A percentile compares a stretch with the other conserved stretches of the same genome.
These are phyloP conservation scores for Lyophyllum semitale DNA, from an alignment of 768 basidiomycete genomes.

Conservation along the genomic window DNA sequence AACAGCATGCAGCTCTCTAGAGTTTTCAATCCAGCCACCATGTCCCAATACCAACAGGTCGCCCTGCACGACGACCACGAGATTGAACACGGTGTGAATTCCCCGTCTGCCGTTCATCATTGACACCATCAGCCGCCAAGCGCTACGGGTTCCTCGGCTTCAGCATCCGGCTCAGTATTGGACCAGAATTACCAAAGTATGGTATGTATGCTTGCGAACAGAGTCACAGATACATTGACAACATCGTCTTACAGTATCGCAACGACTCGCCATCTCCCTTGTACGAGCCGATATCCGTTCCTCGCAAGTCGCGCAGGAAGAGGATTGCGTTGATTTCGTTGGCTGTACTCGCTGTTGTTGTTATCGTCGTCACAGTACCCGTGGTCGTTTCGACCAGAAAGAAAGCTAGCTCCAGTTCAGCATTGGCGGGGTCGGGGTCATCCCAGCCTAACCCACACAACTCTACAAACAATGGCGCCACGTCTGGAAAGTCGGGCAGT, in stretches of 20 bases:
- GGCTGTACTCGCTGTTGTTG: conserved; percentile 5
- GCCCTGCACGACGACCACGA: conserved; percentile 1
- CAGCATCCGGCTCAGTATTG: background rate
- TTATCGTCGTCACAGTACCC: conserved; percentile 8
- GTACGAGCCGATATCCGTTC: background rate
- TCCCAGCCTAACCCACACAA: conserved; percentile 1
- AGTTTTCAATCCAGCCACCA: background rate
- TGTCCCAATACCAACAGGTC: conserved; percentile 4
- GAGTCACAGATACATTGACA: background rate
- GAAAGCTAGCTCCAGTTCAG: conserved; percentile 13
- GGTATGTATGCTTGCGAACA: background rate
- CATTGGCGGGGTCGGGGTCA: conserved; percentile 15
- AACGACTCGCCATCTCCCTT: conserved; percentile 4
- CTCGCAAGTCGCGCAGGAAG: conserved; percentile 5
- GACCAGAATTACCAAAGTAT: background rate
- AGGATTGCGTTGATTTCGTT: conserved; percentile 14
- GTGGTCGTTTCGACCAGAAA: conserved; percentile 15
- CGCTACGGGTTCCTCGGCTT: background rate
- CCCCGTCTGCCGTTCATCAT: background rate
- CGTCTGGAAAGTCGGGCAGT: conserved; percentile 67
- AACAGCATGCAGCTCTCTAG: background rate
- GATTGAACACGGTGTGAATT: background rate
- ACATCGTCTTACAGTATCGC: background rate
- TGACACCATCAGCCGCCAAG: background rate
- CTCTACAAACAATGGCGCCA: conserved; percentile 20